Percentiles rank a stretch among this genome's conserved stretches.
These are phyloP conservation scores for Lupinus albus DNA, from an alignment of 306 rosid genomes.

Conservation along the genomic window DNA sequence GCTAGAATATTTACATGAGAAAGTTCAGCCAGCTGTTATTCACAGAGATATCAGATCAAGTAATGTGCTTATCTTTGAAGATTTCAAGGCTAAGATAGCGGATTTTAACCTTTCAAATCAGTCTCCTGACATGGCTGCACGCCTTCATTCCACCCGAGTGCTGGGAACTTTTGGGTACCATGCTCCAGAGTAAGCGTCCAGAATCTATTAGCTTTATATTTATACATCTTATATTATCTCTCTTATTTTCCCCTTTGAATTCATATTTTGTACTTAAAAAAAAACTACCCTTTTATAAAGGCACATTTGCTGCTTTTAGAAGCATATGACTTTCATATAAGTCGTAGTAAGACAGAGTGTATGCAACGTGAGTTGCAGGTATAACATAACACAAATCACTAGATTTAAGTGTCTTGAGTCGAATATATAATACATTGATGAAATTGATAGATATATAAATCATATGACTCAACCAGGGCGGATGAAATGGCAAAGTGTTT, in stretches of 20 bases:
- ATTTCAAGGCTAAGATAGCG: constrained; percentile 68
- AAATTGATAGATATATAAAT: too few species aligned
- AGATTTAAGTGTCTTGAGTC: too few species aligned
- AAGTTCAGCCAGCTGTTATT: constrained; percentile 66
- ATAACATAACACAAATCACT: too few species aligned
- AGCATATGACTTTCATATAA: neutral
- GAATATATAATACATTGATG: too few species aligned
- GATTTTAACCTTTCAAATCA: constrained; percentile 81
- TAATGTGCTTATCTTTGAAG: constrained; percentile 76
- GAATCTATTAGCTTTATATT: constrained; percentile 13
- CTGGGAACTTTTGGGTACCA: constrained; percentile 81
- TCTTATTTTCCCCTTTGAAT: too few species aligned
- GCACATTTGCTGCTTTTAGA: too few species aligned
- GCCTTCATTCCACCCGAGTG: constrained; percentile 77
- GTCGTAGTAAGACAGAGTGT: neutral
- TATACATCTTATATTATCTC: neutral
- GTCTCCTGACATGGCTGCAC: constrained; percentile 85
- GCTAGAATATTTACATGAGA: constrained; percentile 72
- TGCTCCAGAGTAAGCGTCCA: constrained; percentile 69
- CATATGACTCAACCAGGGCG: too few species aligned
- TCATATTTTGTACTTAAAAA: neutral
- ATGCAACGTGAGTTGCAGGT: too few species aligned
- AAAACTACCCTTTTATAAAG: too few species aligned
- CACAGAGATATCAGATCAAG: constrained; percentile 81
- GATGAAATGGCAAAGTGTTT: too few species aligned